These are phyloP conservation scores for Coccomyxa subellipsoidea DNA, from an alignment of 163 green algal species.

Conservation along the genomic window DNA sequence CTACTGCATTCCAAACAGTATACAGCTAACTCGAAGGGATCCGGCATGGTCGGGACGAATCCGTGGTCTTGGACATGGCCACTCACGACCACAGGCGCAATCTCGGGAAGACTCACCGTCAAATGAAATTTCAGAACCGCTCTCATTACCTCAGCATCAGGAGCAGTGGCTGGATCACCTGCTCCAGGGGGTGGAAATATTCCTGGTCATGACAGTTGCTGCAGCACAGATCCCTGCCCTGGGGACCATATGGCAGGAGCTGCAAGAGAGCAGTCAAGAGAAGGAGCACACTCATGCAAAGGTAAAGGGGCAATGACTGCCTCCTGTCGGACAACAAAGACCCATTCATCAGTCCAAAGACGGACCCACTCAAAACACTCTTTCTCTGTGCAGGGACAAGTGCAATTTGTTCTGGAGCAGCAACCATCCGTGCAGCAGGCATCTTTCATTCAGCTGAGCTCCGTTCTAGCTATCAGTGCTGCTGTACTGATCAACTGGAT, in stretches of 20 bases:
- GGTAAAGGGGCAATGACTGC: not conserved
- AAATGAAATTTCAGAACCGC: not conserved
- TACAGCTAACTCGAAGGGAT: not conserved
- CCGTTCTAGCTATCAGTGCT: not conserved
- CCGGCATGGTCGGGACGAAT: not conserved
- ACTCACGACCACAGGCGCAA: not conserved
- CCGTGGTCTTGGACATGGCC: not conserved
- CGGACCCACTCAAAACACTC: no score
- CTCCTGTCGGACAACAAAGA: no score
- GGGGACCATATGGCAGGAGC: not conserved
- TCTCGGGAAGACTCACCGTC: not conserved
- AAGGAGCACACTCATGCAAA: not conserved
- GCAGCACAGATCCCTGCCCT: not conserved
- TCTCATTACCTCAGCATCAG: not conserved
- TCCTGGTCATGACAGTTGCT: not conserved
- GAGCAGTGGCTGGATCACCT: not conserved
- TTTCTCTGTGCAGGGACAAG: not conserved
- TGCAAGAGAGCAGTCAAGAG: not conserved
- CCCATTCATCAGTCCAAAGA: no score
- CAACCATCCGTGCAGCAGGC: not conserved
- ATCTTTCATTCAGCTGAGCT: not conserved
- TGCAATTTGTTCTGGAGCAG: not conserved
- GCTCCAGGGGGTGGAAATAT: not conserved
- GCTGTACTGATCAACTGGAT: slow-evolving; percentile 2
- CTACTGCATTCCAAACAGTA: not conserved